Evolutionary conservation across 108 stramenopile species (phyloP).

Genomic region (Cylindrotheca fusiformis): DNA sequence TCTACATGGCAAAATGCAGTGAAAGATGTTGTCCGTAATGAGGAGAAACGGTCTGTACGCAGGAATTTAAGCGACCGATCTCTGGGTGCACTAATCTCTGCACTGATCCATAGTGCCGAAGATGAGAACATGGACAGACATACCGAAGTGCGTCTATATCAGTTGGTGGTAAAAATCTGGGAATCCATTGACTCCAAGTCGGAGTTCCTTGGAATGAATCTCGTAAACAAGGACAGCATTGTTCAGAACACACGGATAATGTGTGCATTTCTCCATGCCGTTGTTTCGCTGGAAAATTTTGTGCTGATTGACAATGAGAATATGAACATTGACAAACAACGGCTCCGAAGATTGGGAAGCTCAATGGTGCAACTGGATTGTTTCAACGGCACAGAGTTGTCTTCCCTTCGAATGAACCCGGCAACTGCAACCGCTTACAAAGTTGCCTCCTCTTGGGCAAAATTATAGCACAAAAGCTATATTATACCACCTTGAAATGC

Average conservation of each 20-base stretch:
- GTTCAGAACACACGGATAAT: constrained; percentile 17
- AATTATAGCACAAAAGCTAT: neutral
- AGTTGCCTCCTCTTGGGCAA: neutral
- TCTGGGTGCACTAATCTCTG: constrained; percentile 8
- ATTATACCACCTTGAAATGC: neutral
- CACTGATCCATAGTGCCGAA: constrained; percentile 11
- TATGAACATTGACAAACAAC: neutral
- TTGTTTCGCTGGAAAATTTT: constrained; percentile 15
- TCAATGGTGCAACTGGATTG: neutral
- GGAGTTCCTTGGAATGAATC: constrained; percentile 19
- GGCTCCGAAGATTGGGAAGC: neutral
- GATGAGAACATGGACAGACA: constrained; percentile 14
- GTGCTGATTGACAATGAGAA: neutral
- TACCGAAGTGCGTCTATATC: constrained; percentile 15
- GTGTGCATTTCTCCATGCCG: constrained; percentile 23
- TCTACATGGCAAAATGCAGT: constrained; percentile 55
- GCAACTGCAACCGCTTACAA: neutral
- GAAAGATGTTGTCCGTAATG: constrained; percentile 19
- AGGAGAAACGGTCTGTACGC: neutral
- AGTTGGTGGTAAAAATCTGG: constrained; percentile 20
- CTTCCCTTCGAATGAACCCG: neutral
- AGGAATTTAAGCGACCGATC: constrained; percentile 8
- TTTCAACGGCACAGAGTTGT: neutral
- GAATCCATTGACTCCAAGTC: constrained; percentile 14
- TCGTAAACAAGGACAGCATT: constrained; percentile 8